Conservation (phyloP, 495 filamentous ascomycete genomes). For the Aspergillus affinis region DNA sequence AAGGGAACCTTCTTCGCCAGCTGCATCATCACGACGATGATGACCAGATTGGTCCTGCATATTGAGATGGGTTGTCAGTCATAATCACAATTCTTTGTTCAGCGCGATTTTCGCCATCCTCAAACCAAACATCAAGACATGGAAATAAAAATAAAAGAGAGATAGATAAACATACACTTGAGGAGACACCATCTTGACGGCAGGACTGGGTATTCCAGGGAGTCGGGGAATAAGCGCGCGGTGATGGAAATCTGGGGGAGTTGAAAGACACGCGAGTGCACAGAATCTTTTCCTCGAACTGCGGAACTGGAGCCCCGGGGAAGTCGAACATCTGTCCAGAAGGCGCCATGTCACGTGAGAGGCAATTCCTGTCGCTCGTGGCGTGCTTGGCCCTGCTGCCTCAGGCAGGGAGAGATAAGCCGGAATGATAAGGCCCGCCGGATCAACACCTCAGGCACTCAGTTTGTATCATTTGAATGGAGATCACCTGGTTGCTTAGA, state of each 20-base stretch:
- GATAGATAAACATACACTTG: conserved; percentile 39
- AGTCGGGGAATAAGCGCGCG: conserved; percentile 4
- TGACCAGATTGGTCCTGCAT: conserved; percentile 81
- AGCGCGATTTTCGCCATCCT: not conserved
- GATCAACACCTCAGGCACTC: not conserved
- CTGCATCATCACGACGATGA: conserved; percentile 98
- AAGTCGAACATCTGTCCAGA: conserved; percentile 34
- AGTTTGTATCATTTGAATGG: conserved; percentile 4
- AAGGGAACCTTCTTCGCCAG: conserved; percentile 93
- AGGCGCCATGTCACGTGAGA: conserved; percentile 21
- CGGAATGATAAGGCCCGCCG: not conserved
- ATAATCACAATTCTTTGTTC: conserved; percentile 4
- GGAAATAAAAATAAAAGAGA: not conserved
- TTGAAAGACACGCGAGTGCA: conserved; percentile 26
- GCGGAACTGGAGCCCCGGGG: conserved; percentile 20
- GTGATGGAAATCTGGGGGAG: conserved; percentile 11
- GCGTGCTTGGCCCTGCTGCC: conserved; percentile 2
- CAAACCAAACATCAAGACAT: not conserved
- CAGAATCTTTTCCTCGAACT: conserved; percentile 25
- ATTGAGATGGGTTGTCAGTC: conserved; percentile 11
- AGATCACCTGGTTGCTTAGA: conserved; percentile 23
- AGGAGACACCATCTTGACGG: conserved; percentile 48
- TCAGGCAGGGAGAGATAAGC: not conserved
- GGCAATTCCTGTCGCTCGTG: not conserved
- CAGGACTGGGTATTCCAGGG: conserved; percentile 12